A percentile compares a stretch with the other conserved stretches of the same genome.
Conservation (phyloP, 192 early-diverging fungal species). For the Jimgerdemannia lactiflua region DNA sequence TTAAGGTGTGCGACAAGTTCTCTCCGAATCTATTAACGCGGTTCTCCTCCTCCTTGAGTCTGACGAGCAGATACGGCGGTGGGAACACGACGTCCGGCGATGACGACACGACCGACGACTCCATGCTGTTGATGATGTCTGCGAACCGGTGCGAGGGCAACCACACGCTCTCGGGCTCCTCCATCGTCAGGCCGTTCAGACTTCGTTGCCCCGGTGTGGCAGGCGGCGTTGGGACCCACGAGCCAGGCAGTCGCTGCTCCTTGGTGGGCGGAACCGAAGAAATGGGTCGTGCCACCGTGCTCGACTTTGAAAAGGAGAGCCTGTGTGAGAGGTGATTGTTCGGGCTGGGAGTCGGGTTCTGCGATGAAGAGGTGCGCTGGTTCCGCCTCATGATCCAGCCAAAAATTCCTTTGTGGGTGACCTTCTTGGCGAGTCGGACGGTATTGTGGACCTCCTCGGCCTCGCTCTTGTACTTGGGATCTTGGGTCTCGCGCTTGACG, state of each 20-base stretch:
- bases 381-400: neutral
- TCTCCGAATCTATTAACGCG: conserved; percentile 17
- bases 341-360: too few relatives aligned
- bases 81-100: conserved; percentile 81
- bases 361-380: neutral
- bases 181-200: conserved; percentile 1
- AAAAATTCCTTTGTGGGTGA: neutral
- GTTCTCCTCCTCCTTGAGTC: conserved; percentile 57
- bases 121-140: conserved; percentile 44
- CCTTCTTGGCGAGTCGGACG: neutral
- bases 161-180: conserved; percentile 6
- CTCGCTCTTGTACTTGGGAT: neutral
- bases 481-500: neutral
- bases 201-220: neutral
- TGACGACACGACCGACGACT: conserved; percentile 65
- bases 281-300: too few relatives aligned
- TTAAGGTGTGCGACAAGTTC: conserved; percentile 8
- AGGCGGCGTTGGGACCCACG: neutral
- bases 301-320: too few relatives aligned
- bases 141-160: conserved; percentile 34
- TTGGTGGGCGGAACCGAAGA: neutral
- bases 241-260: neutral
- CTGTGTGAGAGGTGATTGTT: too few relatives aligned
- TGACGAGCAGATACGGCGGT: conserved; percentile 69
- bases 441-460: neutral